Percentiles rank a stretch among this genome's conserved stretches.
Conservation (phyloP, 2,329 filamentous ascomycete species). For the Stagonosporopsis chrysanthemi region DNA sequence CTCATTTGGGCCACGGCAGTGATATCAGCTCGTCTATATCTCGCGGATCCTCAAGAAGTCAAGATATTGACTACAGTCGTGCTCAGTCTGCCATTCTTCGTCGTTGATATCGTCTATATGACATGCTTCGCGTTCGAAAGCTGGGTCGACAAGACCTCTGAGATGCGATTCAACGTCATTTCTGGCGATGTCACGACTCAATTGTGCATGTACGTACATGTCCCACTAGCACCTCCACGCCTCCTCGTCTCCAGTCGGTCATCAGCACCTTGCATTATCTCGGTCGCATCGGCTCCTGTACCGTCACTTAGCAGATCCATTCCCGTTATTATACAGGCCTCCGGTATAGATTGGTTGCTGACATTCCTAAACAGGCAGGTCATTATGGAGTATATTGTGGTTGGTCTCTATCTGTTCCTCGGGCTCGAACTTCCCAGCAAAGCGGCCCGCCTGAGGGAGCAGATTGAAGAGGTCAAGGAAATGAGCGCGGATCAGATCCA, state of each 20-base stretch:
- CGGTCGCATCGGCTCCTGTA: background rate
- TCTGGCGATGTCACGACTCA: constrained; percentile 45
- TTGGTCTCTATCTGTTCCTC: constrained; percentile 41
- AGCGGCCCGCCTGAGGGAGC: constrained; percentile 37
- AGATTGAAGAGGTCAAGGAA: constrained; percentile 39
- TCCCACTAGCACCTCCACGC: background rate
- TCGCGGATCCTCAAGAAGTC: constrained; percentile 42
- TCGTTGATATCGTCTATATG: constrained; percentile 49
- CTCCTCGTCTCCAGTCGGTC: background rate
- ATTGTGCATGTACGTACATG: constrained; percentile 45
- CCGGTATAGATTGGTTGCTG: background rate
- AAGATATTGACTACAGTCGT: constrained; percentile 48
- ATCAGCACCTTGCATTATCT: background rate
- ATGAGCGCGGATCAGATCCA: constrained; percentile 40
- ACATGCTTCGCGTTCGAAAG: constrained; percentile 48
- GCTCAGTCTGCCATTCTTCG: constrained; percentile 46
- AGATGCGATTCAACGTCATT: constrained; percentile 46
- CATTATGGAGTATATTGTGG: constrained; percentile 47
- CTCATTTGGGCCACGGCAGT: constrained; percentile 47
- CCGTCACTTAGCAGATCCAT: background rate
- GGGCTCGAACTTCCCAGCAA: constrained; percentile 44
- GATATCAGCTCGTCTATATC: constrained; percentile 45
- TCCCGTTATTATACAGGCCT: background rate
- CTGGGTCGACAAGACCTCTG: constrained; percentile 22
- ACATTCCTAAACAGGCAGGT: constrained; percentile 35